Base-by-base conservation (phyloP, 1,284 basidiomycete genomes). In the Cryptococcus sp. region DNA sequence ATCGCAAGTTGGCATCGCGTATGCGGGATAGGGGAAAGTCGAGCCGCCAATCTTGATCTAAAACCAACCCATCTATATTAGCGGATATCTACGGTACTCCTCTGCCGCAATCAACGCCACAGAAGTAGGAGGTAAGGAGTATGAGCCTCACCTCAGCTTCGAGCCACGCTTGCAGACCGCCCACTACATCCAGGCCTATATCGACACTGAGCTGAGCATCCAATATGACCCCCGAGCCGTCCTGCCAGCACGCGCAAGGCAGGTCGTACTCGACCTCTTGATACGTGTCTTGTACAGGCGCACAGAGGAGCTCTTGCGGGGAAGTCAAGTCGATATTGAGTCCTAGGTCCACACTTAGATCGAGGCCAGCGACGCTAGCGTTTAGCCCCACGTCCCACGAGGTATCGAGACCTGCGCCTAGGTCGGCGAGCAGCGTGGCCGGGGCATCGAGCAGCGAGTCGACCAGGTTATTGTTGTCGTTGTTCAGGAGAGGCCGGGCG, bases 21-120 rank as follows among this genome's bases (percentile, higher is more conserved):
- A 58, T 41, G 57, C 59, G 1, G 64, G 60, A 39, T 65, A 65
- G 3, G 25, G 30, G 39, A 60, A 54, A 15, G 43, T 38, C 22
- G 56, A 35, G 19, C 63, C 65, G 20, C 57, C 51, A 17, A 63
- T 54, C 20, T 52, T 49, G 43, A 67, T 52, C 65, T 67, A 43
- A n/a, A 39, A 13, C 30, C 30, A 10, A 35, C 8, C 30, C 27
- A 30, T 5, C 30, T 35, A 35, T 35, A 35, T 35, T 8, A 35
- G 30, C n/a, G n/a, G n/a, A n/a, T n/a, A n/a, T n/a, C n/a, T n/a
- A n/a, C n/a, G n/a, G n/a, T n/a, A n/a, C n/a, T n/a, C n/a, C n/a
- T n/a, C n/a, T n/a, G n/a, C n/a, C n/a, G n/a, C n/a, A n/a, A n/a
- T n/a, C n/a, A n/a, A n/a, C n/a, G n/a, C n/a, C n/a, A n/a, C n/a